Conservation (phyloP, 768 basidiomycete species). For the Collybia mongolica region DNA sequence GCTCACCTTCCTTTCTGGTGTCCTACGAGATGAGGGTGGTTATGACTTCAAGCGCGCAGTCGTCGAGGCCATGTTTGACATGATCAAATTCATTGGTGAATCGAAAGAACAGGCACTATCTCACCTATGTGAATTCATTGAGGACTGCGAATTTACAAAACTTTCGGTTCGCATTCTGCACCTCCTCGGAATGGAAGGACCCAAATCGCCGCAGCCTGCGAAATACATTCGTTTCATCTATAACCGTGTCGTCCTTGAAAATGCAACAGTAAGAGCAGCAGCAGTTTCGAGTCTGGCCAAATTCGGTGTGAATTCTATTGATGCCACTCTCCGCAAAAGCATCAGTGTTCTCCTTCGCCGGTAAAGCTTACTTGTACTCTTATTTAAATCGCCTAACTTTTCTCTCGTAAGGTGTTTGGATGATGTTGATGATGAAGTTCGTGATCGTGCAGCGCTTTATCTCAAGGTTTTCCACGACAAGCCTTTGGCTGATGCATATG, state of each 20-base stretch:
- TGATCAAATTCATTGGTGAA: conserved; percentile 97
- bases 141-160: conserved; percentile 99
- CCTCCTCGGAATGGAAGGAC: conserved; percentile 93
- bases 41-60: conserved; percentile 99
- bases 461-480: conserved; percentile 81
- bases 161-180: conserved; percentile 96
- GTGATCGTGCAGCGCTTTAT: conserved; percentile 96
- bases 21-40: conserved; percentile 96
- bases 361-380: conserved; percentile 35
- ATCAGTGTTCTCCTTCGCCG: conserved; percentile 84
- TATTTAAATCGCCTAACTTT: conserved; percentile 2
- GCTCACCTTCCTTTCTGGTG: conserved; percentile 95
- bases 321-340: conserved; percentile 77
- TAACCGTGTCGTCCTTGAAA: conserved; percentile 98
- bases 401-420: conserved; percentile 76
- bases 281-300: conserved; percentile 95
- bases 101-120: conserved; percentile 97
- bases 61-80: conserved; percentile 99
- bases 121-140: conserved; percentile 98
- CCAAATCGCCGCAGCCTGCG: conserved; percentile 92
- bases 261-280: conserved; percentile 95
- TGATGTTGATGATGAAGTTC: conserved; percentile 98
- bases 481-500: conserved; percentile 77
- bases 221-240: conserved; percentile 99
- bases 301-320: conserved; percentile 89